Conservation (phyloP, 2,329 filamentous ascomycete genomes). For the Trichoderma sp. region DNA sequence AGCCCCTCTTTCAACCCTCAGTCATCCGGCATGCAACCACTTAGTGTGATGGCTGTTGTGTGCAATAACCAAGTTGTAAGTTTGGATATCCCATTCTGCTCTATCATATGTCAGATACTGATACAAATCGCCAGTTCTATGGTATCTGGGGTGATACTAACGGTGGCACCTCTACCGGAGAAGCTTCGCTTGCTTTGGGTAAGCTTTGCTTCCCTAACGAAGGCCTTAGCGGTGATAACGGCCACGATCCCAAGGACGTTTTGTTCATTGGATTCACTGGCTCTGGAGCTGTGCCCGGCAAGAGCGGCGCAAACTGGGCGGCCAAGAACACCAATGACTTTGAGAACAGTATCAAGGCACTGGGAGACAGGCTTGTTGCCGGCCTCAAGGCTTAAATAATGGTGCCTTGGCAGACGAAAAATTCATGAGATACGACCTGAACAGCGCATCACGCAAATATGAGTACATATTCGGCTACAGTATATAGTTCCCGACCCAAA, state of each 20-base stretch:
- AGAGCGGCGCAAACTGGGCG: constrained; percentile 48
- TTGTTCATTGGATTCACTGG: constrained; percentile 56
- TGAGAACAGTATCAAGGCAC: constrained; percentile 43
- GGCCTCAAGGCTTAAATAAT: neutral
- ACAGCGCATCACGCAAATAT: neutral
- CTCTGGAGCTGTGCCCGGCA: constrained; percentile 48
- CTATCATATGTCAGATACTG: neutral
- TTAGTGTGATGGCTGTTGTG: constrained; percentile 19
- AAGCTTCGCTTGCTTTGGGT: constrained; percentile 50
- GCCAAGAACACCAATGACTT: constrained; percentile 45
- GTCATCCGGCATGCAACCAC: constrained; percentile 4
- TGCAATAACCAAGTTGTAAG: constrained; percentile 20
- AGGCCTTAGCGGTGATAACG: constrained; percentile 48
- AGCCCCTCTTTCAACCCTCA: constrained; percentile 14
- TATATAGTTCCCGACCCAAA: neutral
- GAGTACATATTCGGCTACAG: neutral
- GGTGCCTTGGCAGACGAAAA: neutral
- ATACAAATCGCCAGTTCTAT: constrained; percentile 32
- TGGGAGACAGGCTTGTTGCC: constrained; percentile 47
- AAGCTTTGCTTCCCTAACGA: constrained; percentile 49
- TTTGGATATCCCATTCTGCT: neutral
- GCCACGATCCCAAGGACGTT: constrained; percentile 52
- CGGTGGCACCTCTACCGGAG: constrained; percentile 46
- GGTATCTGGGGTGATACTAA: constrained; percentile 57
- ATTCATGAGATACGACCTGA: neutral